A percentile compares a stretch with the other conserved stretches of the same genome.
Conservation (phyloP, 2,329 filamentous ascomycete species). For the Fusarium sp. region DNA sequence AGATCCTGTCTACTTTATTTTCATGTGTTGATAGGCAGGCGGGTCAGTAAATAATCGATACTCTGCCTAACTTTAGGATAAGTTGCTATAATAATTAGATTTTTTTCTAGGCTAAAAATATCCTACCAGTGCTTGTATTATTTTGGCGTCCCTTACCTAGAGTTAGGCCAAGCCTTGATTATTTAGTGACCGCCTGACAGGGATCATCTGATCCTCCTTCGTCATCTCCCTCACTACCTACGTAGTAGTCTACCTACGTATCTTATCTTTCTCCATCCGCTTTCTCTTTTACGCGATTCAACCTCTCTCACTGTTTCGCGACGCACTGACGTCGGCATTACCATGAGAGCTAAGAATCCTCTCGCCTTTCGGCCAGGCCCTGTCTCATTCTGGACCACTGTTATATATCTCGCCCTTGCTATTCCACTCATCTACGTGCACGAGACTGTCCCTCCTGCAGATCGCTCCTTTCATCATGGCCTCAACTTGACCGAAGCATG, state of each 20-base stretch:
- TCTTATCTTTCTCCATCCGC: constrained; percentile 27
- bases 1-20: constrained; percentile 20
- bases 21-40: not conserved
- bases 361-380: constrained; percentile 85
- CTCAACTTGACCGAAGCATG: constrained; percentile 90
- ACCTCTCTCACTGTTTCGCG: constrained; percentile 4
- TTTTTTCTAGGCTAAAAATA: no score
- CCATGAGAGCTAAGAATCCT: constrained; percentile 63
- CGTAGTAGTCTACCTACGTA: constrained; percentile 1
- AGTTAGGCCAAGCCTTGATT: no score
- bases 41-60: no score
- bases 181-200: constrained; percentile 6
- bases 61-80: no score
- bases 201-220: constrained; percentile 31
- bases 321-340: constrained; percentile 23
- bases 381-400: constrained; percentile 84
- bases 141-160: not conserved
- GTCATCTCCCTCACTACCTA: constrained; percentile 32
- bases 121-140: no score
- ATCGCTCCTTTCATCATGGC: constrained; percentile 66
- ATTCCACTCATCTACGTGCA: constrained; percentile 81
- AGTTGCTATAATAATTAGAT: no score
- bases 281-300: constrained; percentile 31
- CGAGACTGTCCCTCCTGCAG: constrained; percentile 77
- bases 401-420: constrained; percentile 84